A percentile compares a stretch with the other conserved stretches of the same genome.
phyloP scores from a whole-genome alignment of 2,329 filamentous ascomycete genomes.

The Cercospora beticola region DNA sequence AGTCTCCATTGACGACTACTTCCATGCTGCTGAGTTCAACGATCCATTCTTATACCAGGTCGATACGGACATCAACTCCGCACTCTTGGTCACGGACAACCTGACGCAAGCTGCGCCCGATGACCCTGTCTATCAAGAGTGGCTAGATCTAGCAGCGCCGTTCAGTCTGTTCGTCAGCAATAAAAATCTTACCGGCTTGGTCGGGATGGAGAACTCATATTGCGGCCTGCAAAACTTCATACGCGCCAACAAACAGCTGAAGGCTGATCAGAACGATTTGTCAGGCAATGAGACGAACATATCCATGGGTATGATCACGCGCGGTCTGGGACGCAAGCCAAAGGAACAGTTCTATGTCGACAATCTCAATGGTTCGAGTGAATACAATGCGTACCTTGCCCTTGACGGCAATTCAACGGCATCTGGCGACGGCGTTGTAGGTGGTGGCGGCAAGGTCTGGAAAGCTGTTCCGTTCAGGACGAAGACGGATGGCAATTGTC shows the following conservation, averaged over 20 bases:
- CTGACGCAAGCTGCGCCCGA: constrained; percentile 56
- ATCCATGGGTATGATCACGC: constrained; percentile 65
- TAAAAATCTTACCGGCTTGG: constrained; percentile 57
- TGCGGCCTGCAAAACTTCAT: constrained; percentile 66
- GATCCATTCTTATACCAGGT: constrained; percentile 69
- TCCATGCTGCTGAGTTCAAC: constrained; percentile 63
- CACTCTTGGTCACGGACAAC: constrained; percentile 75
- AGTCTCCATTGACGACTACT: constrained; percentile 75
- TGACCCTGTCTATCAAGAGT: constrained; percentile 53
- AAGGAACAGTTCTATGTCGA: constrained; percentile 87
- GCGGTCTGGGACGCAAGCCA: constrained; percentile 64
- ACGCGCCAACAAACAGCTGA: constrained; percentile 62
- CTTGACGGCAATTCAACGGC: constrained; percentile 56
- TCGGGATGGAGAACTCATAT: constrained; percentile 74
- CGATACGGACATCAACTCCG: constrained; percentile 78
- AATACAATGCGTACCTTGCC: constrained; percentile 73
- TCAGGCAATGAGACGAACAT: constrained; percentile 45
- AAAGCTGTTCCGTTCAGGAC: constrained; percentile 70
- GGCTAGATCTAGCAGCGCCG: constrained; percentile 57
- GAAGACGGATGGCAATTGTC: constrained; percentile 79
- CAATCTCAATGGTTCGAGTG: constrained; percentile 68
- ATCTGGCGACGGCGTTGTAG: constrained; percentile 55
- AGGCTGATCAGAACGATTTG: constrained; percentile 53
- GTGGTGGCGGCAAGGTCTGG: constrained; percentile 77
- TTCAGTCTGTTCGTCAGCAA: constrained; percentile 79